Evolutionary conservation across 257 asterid genomes (phyloP), one percentile per base, ranked within the genome.

Genomic region (Capsicum baccatum): DNA sequence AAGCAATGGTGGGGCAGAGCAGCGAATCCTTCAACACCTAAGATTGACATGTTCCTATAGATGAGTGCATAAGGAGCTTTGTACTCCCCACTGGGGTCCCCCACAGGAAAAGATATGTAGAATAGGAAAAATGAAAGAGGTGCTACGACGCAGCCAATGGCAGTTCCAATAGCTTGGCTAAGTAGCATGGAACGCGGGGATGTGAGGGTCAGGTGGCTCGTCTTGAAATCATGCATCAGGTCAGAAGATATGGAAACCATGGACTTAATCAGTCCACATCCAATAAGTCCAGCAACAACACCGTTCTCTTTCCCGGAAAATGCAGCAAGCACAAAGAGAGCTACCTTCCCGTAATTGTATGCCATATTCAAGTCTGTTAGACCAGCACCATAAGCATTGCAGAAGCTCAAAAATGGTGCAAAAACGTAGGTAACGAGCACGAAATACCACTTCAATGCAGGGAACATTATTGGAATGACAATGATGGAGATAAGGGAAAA

Each of bases 311-410:
- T 48, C 3, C 95, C 94, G 7, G 93, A 54, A 8, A 90, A 11
- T 2, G 95, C 87, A 0, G 97, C 95, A 1, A 94, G 90, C 58
- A 90, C 87, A 57, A 92, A 94, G 85, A 94, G 97, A 2, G 94
- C 95, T 16, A 94, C 95, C 79, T 94, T 94, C 6, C 97, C 96
- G 11, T 93, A 93, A 83, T 91, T 93, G 82, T 89, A 92, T 1
- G 97, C 92, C 97, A 93, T 92, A 86, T 92, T 94, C 92, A 92
- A 88, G 85, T 94, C 97, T 0, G 97, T 94, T 55, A 94, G 84
- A 58, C 97, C 97, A 0, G 95, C 87, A 2, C 95, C 96, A 81
- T 94, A 94, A 0, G 97, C 94, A 16, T 94, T 94, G 92, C 97
- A 94, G 88, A 94, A 94, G 92, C 93, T 84, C 42, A 94, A 52